A percentile compares a stretch with the other conserved stretches of the same genome.
Evolutionary conservation across 805 yeast genomes (phyloP).

Genomic region (Yamadazyma scolyti): DNA sequence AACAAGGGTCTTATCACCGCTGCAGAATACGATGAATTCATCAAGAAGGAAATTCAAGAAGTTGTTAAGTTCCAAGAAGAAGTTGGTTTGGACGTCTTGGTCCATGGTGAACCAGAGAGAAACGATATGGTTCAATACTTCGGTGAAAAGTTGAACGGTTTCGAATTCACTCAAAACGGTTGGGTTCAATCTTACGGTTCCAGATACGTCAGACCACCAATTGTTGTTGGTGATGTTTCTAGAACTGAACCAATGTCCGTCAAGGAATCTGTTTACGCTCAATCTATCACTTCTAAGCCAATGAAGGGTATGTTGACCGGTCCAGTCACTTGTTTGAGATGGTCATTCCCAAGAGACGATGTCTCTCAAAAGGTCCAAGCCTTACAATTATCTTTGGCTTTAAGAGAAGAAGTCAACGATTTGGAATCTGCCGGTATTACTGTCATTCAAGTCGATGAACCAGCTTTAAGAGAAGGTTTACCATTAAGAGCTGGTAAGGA

Average conservation of each 20-base stretch:
- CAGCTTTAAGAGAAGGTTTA: conserved; percentile 99
- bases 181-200: conserved; percentile 99
- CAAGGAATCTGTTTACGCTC: conserved; percentile 98
- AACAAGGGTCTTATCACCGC: conserved; percentile 94
- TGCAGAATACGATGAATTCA: conserved; percentile 94
- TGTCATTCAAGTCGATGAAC: conserved; percentile 99
- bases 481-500: conserved; percentile 98
- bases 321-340: conserved; percentile 98
- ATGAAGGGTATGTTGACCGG: conserved; percentile 99
- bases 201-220: conserved; percentile 99
- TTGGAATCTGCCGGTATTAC: conserved; percentile 97
- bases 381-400: conserved; percentile 93
- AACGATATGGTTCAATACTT: conserved; percentile 99
- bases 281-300: conserved; percentile 91
- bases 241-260: conserved; percentile 99
- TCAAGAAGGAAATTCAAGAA: conserved; percentile 91
- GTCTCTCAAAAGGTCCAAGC: conserved; percentile 91
- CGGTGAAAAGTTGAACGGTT: conserved; percentile 98
- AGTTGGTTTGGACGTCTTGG: conserved; percentile 95
- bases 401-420: conserved; percentile 97
- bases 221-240: conserved; percentile 97
- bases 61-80: conserved; percentile 99
- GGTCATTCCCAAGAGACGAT: conserved; percentile 99
- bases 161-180: conserved; percentile 97
- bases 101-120: conserved; percentile 99